Evolutionary conservation across 1,284 basidiomycete species (phyloP), one percentile per base, ranked within the genome.

Genomic region (Stereum hirsutum): DNA sequence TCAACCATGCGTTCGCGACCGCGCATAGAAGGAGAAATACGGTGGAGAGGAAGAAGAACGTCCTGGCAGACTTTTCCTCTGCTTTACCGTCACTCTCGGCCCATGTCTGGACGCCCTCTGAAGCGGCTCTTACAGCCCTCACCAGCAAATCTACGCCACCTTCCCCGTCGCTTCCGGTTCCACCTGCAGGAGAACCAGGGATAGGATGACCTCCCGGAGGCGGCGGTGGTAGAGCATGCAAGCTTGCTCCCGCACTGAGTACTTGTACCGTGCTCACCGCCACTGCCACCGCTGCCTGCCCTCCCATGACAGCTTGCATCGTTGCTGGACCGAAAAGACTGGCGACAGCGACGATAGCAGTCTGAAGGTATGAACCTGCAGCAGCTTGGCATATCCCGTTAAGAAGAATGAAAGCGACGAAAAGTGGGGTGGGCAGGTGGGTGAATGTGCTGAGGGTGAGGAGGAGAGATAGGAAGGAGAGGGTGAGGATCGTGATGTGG

Each of bases 241-340:
- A 63, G 11, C 80, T 80, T 4, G 72, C 63, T 0, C 67, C 56
- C 4, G 82, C 70, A 46, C 81, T 82, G 34, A 77, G 53, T n/a
- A 86, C 72, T 53, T 89, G 83, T 1, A 88, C 75, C 2, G 66
- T 64, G 49, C 81, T 84, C 43, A 89, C 77, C 2, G 72, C 76
- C 5, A 89, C 82, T 0, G 78, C 87, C 0, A 88, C 74, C 0
- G 81, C 81, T 4, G 82, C 86, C 54, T 89, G 85, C 6, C 87
- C 86, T 1, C 84, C 73, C 68, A 89, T 74, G 54, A 81, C 66
- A 6, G 77, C 64, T 58, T 87, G 84, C 47, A 89, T 71, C 6
- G 76, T 76, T 10, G 67, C 56, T 6, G 77, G 72, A 0, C 86
- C 86, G 45, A 88, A 86, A 12, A 84, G 62, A 0, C 87, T 81